Percentiles rank a stretch among this genome's conserved stretches.
phyloP scores from a whole-genome alignment of 768 basidiomycete species.

The Tricholoma flavovirens region DNA sequence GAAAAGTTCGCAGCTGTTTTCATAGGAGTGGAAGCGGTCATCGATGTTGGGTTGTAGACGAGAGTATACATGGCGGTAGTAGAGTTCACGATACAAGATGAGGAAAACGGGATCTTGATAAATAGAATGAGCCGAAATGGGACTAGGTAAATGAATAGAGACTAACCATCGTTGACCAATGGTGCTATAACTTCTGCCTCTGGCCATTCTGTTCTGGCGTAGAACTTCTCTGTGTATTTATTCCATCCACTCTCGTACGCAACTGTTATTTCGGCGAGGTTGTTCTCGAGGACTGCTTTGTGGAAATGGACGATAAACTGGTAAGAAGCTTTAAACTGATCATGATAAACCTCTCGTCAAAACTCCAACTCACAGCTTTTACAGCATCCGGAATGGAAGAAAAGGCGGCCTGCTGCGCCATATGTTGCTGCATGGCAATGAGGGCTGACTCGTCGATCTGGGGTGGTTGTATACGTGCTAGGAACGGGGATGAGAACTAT shows the following conservation, averaged over 20 bases:
- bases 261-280: constrained; percentile 82
- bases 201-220: constrained; percentile 92
- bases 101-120: constrained; percentile 84
- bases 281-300: constrained; percentile 87
- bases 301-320: constrained; percentile 96
- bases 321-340: background rate
- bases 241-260: constrained; percentile 99
- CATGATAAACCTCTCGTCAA: background rate
- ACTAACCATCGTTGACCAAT: constrained; percentile 84
- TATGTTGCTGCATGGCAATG: constrained; percentile 73
- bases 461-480: constrained; percentile 47
- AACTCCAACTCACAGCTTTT: constrained; percentile 58
- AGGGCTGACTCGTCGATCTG: constrained; percentile 69
- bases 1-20: constrained; percentile 97
- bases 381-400: constrained; percentile 84
- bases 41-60: constrained; percentile 93
- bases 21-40: constrained; percentile 96
- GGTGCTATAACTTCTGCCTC: constrained; percentile 95
- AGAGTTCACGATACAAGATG: constrained; percentile 93
- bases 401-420: constrained; percentile 79
- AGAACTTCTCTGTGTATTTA: constrained; percentile 93
- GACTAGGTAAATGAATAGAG: background rate
- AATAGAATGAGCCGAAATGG: background rate
- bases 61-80: constrained; percentile 94
- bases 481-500: constrained; percentile 16